Conservation (phyloP, 768 basidiomycete genomes). For the Mycena maculata region DNA sequence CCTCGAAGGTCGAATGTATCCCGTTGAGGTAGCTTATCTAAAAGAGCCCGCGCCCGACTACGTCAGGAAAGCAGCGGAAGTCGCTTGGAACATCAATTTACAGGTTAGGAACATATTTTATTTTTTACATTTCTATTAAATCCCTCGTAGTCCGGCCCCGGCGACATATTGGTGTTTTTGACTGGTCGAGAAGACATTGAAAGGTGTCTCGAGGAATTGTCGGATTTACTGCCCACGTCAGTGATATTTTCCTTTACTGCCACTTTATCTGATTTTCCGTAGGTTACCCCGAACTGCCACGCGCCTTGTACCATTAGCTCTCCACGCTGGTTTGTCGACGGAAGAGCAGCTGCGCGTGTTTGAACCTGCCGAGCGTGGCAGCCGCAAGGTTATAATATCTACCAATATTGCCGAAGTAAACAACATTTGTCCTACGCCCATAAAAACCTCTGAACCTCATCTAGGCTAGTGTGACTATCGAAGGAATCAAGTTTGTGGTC, state of each 20-base stretch:
- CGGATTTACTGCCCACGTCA: slow-evolving; percentile 79
- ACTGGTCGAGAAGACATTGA: slow-evolving; percentile 98
- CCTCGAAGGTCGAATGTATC: slow-evolving; percentile 94
- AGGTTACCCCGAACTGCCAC: slow-evolving; percentile 67
- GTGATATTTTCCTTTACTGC: not conserved
- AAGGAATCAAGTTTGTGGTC: slow-evolving; percentile 93
- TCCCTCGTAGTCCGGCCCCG: slow-evolving; percentile 71
- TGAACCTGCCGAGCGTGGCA: slow-evolving; percentile 76
- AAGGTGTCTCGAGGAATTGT: slow-evolving; percentile 80
- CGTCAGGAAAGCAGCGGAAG: slow-evolving; percentile 82
- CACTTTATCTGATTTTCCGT: not conserved
- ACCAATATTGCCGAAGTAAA: slow-evolving; percentile 96
- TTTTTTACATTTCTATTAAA: not conserved
- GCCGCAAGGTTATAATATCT: slow-evolving; percentile 89
- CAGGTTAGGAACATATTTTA: slow-evolving; percentile 64
- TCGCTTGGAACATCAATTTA: slow-evolving; percentile 83
- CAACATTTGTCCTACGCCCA: not conserved
- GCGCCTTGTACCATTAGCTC: slow-evolving; percentile 73
- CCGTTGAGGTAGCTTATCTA: slow-evolving; percentile 93
- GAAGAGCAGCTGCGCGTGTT: slow-evolving; percentile 92
- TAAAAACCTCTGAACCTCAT: not conserved
- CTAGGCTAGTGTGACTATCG: slow-evolving; percentile 96
- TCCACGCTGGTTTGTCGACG: slow-evolving; percentile 90
- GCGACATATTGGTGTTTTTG: slow-evolving; percentile 94
- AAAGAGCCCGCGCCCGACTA: slow-evolving; percentile 84